phyloP scores from a whole-genome alignment of 177 flowering plant genomes.

The Telopea speciosissima region DNA sequence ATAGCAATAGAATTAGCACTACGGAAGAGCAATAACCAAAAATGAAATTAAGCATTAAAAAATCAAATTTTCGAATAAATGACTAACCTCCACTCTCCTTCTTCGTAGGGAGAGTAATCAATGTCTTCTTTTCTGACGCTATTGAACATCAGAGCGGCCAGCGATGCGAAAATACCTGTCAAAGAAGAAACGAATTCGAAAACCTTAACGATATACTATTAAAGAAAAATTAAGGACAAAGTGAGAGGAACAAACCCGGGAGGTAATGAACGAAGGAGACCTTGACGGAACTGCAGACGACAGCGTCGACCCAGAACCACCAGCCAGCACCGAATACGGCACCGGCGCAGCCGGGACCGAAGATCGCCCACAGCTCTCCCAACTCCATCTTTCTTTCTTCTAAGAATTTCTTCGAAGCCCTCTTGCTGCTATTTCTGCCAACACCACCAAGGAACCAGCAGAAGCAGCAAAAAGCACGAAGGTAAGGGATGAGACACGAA shows the following conservation, averaged over 20 bases:
- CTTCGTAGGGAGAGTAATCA: conserved; percentile 95
- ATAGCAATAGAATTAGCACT: too few relatives aligned
- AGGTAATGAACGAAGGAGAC: conserved; percentile 89
- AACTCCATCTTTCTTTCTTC: conserved; percentile 46
- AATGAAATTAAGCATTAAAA: not conserved
- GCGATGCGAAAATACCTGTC: conserved; percentile 83
- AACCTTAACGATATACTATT: not conserved
- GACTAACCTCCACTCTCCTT: conserved; percentile 94
- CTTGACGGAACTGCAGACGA: conserved; percentile 81
- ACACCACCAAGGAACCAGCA: not conserved
- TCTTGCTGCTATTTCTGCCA: not conserved
- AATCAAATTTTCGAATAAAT: not conserved
- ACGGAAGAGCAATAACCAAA: not conserved
- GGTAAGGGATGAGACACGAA: too few relatives aligned
- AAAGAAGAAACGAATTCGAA: not conserved
- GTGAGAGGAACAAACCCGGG: conserved; percentile 45
- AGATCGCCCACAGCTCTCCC: conserved; percentile 75
- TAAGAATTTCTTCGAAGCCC: too few relatives aligned
- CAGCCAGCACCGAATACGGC: conserved; percentile 93
- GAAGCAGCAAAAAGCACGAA: not conserved
- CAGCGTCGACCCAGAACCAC: conserved; percentile 99
- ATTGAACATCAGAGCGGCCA: conserved; percentile 97
- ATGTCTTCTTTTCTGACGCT: conserved; percentile 86
- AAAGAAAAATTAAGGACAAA: not conserved
- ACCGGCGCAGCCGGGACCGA: conserved; percentile 92